Evolutionary conservation across 2,329 filamentous ascomycete genomes (phyloP).

Genomic region (Huntiella abstrusa): DNA sequence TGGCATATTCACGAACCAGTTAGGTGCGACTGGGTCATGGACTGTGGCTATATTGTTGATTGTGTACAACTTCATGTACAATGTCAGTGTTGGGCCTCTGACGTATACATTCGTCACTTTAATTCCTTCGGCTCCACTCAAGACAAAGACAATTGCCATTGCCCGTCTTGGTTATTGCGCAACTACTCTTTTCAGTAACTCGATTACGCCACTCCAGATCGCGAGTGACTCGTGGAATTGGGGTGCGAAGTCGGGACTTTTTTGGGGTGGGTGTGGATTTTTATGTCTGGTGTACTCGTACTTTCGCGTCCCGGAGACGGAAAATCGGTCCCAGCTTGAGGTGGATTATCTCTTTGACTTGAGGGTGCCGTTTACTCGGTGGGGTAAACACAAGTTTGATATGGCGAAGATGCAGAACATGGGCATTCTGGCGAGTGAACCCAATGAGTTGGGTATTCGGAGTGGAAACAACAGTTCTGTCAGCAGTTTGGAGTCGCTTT

Average conservation of each 20-base stretch:
- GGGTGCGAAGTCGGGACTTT: slow-evolving; percentile 22
- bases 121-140: slow-evolving; percentile 18
- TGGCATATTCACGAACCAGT: slow-evolving; percentile 21
- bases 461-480: background rate
- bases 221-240: slow-evolving; percentile 19
- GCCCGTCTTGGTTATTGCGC: slow-evolving; percentile 17
- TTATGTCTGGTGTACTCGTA: slow-evolving; percentile 25
- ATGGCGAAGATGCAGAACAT: background rate
- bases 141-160: slow-evolving; percentile 18
- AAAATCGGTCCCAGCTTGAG: slow-evolving; percentile 16
- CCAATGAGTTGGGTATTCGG: background rate
- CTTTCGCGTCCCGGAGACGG: slow-evolving; percentile 23
- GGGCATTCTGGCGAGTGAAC: background rate
- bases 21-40: slow-evolving; percentile 15
- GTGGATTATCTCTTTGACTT: slow-evolving; percentile 18
- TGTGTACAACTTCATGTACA: slow-evolving; percentile 16
- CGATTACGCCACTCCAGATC: slow-evolving; percentile 15
- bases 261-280: slow-evolving; percentile 21
- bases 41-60: slow-evolving; percentile 16
- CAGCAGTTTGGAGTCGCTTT: too few relatives aligned
- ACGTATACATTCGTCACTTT: slow-evolving; percentile 19
- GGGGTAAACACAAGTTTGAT: slow-evolving; percentile 1
- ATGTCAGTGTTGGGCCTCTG: slow-evolving; percentile 19
- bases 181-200: slow-evolving; percentile 13
- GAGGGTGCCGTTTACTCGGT: slow-evolving; percentile 5